phyloP scores from a whole-genome alignment of 1,284 basidiomycete species.

The Melampsora americana region DNA sequence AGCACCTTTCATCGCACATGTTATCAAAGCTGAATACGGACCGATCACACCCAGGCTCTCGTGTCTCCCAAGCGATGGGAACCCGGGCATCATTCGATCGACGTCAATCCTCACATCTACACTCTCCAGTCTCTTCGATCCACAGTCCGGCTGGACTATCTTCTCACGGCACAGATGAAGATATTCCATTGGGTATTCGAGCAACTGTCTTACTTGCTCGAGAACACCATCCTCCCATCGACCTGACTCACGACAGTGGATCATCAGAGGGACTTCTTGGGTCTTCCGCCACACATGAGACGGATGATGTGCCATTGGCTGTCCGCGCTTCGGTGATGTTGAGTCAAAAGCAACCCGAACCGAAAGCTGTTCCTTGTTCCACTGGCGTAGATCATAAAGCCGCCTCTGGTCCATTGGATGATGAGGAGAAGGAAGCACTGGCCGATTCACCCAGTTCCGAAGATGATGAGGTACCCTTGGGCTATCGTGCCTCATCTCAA shows the following conservation, averaged over 20 bases:
- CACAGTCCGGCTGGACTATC: conserved; percentile 4
- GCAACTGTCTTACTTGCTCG: conserved; percentile 29
- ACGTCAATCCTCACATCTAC: conserved; percentile 2
- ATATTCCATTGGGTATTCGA: conserved; percentile 39
- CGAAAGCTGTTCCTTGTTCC: neutral
- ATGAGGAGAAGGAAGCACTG: neutral
- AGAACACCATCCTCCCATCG: conserved; percentile 35
- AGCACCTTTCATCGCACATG: neutral
- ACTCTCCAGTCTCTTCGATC: conserved; percentile 9
- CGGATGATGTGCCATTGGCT: conserved; percentile 32
- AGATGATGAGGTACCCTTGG: conserved; percentile 36
- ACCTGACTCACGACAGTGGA: conserved; percentile 30
- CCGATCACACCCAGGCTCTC: neutral
- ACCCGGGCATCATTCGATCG: neutral
- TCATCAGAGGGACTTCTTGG: conserved; percentile 28
- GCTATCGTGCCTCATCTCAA: conserved; percentile 23
- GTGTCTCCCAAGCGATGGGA: neutral
- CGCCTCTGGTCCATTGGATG: neutral
- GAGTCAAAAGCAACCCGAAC: neutral
- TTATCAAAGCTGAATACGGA: neutral
- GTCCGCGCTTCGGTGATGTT: conserved; percentile 26
- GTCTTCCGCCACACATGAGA: conserved; percentile 28
- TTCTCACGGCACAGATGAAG: conserved; percentile 38
- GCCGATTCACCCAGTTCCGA: neutral
- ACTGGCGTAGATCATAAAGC: neutral